These are phyloP conservation scores for Tephrocybe sp. DNA, from an alignment of 768 basidiomycete species.

Conservation along the genomic window DNA sequence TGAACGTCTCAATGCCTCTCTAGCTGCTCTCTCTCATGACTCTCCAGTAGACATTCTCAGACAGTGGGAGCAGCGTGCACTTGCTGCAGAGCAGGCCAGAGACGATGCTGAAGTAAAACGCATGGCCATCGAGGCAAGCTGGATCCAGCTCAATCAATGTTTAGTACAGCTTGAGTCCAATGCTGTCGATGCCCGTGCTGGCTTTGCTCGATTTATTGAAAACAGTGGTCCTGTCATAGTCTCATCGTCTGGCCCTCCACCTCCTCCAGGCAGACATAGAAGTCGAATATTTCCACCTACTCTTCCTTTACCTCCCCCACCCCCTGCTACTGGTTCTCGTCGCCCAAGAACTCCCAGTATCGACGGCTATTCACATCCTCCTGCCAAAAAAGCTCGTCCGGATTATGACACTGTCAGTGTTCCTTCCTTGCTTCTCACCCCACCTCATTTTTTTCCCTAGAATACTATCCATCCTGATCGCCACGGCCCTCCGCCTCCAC, in stretches of 20 bases:
- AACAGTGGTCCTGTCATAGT: constrained; percentile 41
- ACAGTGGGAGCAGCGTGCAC: constrained; percentile 48
- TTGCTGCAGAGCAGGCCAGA: constrained; percentile 46
- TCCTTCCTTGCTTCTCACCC: background rate
- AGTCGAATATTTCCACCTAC: constrained; percentile 21
- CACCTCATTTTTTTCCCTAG: background rate
- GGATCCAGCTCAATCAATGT: constrained; percentile 49
- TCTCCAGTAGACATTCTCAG: constrained; percentile 33
- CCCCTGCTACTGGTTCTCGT: constrained; percentile 23
- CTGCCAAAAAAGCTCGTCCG: constrained; percentile 43
- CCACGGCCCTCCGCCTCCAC: background rate
- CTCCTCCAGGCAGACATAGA: background rate
- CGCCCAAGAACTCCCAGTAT: constrained; percentile 34
- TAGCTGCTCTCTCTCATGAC: constrained; percentile 18
- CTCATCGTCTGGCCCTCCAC: constrained; percentile 26
- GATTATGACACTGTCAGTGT: constrained; percentile 8
- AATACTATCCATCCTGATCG: background rate
- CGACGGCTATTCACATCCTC: constrained; percentile 40
- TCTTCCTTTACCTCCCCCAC: constrained; percentile 37
- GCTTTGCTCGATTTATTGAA: constrained; percentile 43
- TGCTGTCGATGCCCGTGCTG: constrained; percentile 46
- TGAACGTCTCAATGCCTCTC: constrained; percentile 36
- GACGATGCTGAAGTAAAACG: constrained; percentile 54
- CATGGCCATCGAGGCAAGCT: constrained; percentile 42
- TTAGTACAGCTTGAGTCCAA: constrained; percentile 42